Conservation (phyloP, 805 yeast genomes). For the Maudiozyma turicensis region DNA sequence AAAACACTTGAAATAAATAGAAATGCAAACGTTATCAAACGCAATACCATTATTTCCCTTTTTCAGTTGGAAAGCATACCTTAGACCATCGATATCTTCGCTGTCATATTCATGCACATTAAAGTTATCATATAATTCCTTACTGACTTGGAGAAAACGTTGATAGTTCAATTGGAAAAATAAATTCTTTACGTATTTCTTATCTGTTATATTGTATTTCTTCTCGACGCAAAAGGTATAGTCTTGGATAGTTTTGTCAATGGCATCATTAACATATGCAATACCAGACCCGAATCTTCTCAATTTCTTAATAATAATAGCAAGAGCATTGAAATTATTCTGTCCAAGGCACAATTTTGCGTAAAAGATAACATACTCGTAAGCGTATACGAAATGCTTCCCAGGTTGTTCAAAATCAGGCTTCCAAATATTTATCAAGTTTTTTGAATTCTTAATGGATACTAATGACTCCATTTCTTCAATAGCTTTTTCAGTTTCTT, state of each 20-base stretch:
- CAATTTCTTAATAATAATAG: conserved; percentile 58
- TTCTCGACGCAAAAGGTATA: conserved; percentile 16
- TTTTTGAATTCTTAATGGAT: conserved; percentile 57
- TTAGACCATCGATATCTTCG: conserved; percentile 16
- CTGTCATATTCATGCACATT: conserved; percentile 10
- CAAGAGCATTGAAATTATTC: conserved; percentile 49
- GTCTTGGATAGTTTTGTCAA: conserved; percentile 18
- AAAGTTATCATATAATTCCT: conserved; percentile 13
- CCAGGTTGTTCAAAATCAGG: conserved; percentile 91
- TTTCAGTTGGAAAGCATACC: conserved; percentile 23
- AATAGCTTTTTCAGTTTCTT: conserved; percentile 45
- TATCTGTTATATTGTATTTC: conserved; percentile 18
- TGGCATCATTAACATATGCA: conserved; percentile 33
- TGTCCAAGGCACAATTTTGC: conserved; percentile 44
- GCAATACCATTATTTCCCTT: conserved; percentile 26
- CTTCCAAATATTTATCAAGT: conserved; percentile 82
- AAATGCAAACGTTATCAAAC: conserved; percentile 25
- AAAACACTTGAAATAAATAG: conserved; percentile 24
- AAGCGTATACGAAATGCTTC: conserved; percentile 73
- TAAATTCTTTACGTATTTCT: conserved; percentile 19
- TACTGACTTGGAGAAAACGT: conserved; percentile 16
- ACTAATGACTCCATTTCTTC: conserved; percentile 56
- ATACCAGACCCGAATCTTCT: conserved; percentile 71
- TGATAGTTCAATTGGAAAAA: conserved; percentile 22
- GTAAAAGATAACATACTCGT: conserved; percentile 56